A percentile compares a stretch with the other conserved stretches of the same genome.
phyloP scores from a whole-genome alignment of 1,284 basidiomycete genomes.

The Chiua sp. region DNA sequence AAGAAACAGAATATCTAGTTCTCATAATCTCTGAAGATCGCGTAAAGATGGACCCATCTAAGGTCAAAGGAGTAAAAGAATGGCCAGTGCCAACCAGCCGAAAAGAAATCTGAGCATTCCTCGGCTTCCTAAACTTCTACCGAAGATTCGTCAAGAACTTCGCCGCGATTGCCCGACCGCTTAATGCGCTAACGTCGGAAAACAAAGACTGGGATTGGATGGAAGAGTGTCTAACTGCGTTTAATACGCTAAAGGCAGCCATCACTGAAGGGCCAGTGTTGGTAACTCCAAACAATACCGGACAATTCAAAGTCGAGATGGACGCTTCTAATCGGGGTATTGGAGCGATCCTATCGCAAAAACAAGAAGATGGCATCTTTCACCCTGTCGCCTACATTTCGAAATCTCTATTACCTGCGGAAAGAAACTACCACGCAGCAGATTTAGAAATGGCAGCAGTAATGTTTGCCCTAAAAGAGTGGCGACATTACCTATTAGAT shows the following conservation, averaged over 20 bases:
- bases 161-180: slow-evolving; percentile 35
- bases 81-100: background rate
- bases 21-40: no score
- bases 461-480: background rate
- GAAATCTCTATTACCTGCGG: background rate
- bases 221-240: background rate
- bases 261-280: background rate
- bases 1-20: slow-evolving; percentile 4
- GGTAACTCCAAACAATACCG: no score
- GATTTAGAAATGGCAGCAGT: background rate
- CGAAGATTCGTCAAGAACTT: slow-evolving; percentile 46
- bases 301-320: no score
- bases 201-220: background rate
- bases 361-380: background rate
- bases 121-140: slow-evolving; percentile 30
- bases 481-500: background rate
- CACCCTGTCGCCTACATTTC: background rate
- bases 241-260: background rate
- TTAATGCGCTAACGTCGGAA: slow-evolving; percentile 30
- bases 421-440: background rate
- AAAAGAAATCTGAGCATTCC: slow-evolving; percentile 44
- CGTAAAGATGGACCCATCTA: background rate
- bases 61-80: no score
- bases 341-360: background rate
- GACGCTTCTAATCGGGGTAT: background rate